Evolutionary conservation across 176 grass and related monocot species (phyloP).

Genomic region (Oryza brachyantha): DNA sequence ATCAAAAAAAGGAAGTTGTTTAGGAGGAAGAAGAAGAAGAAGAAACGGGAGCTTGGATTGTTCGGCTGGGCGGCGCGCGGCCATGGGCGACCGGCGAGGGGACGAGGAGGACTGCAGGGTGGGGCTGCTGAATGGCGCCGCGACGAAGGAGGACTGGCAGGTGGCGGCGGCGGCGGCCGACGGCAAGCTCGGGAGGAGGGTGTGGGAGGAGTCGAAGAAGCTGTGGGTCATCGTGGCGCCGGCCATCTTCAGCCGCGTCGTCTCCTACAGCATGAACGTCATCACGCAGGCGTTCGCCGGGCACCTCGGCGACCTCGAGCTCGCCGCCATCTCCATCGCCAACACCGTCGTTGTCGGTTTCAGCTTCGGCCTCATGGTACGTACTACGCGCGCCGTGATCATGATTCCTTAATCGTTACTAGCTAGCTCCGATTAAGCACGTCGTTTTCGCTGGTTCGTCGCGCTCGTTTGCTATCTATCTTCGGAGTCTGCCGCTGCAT

Average conservation of each 20-base stretch:
- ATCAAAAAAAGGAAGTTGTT: neutral
- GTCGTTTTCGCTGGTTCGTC: neutral
- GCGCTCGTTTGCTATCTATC: neutral
- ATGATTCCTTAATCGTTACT: neutral
- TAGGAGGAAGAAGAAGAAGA: neutral
- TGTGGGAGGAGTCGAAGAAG: constrained; percentile 68
- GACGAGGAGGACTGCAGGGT: constrained; percentile 26
- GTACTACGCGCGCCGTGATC: too few species aligned
- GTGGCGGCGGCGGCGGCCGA: neutral
- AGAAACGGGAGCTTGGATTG: neutral
- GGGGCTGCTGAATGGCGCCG: constrained; percentile 22
- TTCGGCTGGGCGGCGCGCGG: neutral
- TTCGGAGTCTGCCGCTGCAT: neutral
- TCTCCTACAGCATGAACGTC: constrained; percentile 89
- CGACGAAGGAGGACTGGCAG: constrained; percentile 29
- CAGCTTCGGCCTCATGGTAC: constrained; percentile 94
- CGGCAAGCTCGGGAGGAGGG: constrained; percentile 28
- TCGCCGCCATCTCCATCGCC: constrained; percentile 90
- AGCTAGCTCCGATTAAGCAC: neutral
- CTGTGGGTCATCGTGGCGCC: constrained; percentile 88
- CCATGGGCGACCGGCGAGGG: neutral
- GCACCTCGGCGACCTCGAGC: constrained; percentile 93
- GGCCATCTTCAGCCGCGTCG: constrained; percentile 90
- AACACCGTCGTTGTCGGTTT: constrained; percentile 92
- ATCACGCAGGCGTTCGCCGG: constrained; percentile 98